Percentiles rank a stretch among this genome's conserved stretches.
These are phyloP conservation scores for Leishmania martiniquensis DNA, from an alignment of 208 protist genomes.

Conservation along the genomic window DNA sequence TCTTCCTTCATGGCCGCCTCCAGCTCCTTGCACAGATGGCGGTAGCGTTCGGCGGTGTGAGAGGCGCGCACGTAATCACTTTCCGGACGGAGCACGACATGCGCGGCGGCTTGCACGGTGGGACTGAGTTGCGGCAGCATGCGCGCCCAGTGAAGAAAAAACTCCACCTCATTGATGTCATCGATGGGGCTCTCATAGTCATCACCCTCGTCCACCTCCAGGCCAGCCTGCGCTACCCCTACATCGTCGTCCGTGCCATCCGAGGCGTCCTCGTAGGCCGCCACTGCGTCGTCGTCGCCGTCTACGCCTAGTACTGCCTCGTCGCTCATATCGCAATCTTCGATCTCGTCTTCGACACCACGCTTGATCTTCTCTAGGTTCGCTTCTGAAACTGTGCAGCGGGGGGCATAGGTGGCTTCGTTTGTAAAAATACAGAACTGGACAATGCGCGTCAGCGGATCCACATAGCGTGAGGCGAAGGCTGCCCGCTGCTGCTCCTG, in stretches of 20 bases:
- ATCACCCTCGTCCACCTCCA: conserved; percentile 74
- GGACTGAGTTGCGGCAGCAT: conserved; percentile 21
- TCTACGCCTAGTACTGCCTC: conserved; percentile 47
- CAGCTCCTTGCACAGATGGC: conserved; percentile 50
- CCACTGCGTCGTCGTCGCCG: conserved; percentile 40
- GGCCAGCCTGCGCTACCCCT: conserved; percentile 23
- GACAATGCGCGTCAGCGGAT: conserved; percentile 48
- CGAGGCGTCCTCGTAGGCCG: conserved; percentile 42
- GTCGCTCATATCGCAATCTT: conserved; percentile 54
- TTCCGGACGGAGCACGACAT: conserved; percentile 33
- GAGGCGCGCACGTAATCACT: conserved; percentile 49
- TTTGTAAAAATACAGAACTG: conserved; percentile 88
- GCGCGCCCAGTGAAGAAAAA: conserved; percentile 45
- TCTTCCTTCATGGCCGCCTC: conserved; percentile 59
- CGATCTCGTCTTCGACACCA: conserved; percentile 47
- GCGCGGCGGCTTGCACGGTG: conserved; percentile 26
- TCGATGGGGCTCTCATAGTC: conserved; percentile 90
- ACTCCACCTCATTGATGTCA: conserved; percentile 81
- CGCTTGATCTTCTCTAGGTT: conserved; percentile 59
- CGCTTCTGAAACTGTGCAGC: conserved; percentile 60
- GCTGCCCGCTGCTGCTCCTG: conserved; percentile 15
- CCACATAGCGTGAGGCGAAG: conserved; percentile 48
- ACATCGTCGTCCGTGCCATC: conserved; percentile 38
- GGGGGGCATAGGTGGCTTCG: conserved; percentile 47
- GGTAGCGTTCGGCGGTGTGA: conserved; percentile 52